A percentile compares a stretch with the other conserved stretches of the same genome.
phyloP scores from a whole-genome alignment of 2,329 filamentous ascomycete species.

The Lachnellula suecica region DNA sequence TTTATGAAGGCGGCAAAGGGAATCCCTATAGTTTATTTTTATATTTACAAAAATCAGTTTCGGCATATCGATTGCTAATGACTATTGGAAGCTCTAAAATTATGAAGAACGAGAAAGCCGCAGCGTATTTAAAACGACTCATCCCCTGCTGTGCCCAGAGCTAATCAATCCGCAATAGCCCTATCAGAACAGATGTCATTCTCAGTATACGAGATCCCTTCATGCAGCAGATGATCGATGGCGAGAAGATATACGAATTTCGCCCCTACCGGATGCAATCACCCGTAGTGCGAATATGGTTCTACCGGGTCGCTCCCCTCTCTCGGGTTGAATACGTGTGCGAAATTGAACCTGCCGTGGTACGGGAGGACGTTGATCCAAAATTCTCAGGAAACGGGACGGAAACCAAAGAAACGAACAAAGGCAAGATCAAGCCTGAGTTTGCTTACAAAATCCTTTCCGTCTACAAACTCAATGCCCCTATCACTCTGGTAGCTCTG shows the following conservation, averaged over 20 bases:
- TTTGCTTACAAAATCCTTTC: slow-evolving; percentile 1
- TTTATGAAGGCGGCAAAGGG: no score
- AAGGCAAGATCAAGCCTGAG: neutral
- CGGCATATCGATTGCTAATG: no score
- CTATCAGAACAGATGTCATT: neutral
- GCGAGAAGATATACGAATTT: slow-evolving; percentile 1
- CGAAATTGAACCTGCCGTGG: neutral
- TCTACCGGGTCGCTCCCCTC: neutral
- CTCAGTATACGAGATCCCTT: neutral
- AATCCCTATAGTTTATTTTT: no score
- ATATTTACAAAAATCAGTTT: no score
- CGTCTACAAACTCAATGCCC: neutral
- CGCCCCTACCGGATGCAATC: neutral
- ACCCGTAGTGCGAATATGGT: neutral
- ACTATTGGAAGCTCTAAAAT: no score
- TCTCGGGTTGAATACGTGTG: neutral
- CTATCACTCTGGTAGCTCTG: neutral
- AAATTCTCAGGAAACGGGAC: neutral
- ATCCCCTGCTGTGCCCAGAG: neutral
- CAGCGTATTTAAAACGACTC: neutral
- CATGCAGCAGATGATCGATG: neutral
- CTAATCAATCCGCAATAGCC: neutral
- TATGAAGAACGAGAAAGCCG: neutral
- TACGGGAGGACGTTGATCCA: neutral
- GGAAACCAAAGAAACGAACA: neutral